Conservation (phyloP, 495 filamentous ascomycete genomes). For the Copromyces sp. region DNA sequence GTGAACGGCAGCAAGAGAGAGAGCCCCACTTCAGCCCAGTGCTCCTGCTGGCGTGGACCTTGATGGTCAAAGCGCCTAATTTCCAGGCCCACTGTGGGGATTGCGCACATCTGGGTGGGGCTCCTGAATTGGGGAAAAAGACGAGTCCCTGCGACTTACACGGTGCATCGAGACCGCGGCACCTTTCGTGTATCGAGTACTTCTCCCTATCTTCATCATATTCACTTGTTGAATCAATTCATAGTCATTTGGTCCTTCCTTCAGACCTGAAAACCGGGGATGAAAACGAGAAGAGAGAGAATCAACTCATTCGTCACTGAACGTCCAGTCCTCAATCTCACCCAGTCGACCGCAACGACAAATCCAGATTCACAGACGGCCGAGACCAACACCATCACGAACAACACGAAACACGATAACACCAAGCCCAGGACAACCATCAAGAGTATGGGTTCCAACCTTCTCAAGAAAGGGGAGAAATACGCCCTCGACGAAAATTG, state of each 20-base stretch:
- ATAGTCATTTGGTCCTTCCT: not conserved
- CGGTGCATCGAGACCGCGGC: not conserved
- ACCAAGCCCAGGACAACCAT: not conserved
- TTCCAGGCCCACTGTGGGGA: not conserved
- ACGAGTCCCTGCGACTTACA: not conserved
- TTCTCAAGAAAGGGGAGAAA: slow-evolving; percentile 9
- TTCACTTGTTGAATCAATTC: not conserved
- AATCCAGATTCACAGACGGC: not conserved
- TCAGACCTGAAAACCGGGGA: not conserved
- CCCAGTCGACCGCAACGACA: not conserved
- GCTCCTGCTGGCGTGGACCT: not conserved
- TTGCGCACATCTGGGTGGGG: not conserved
- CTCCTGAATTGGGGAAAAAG: not conserved
- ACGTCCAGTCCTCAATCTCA: not conserved
- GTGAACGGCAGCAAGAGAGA: not conserved
- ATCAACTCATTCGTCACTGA: not conserved
- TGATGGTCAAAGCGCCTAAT: slow-evolving; percentile 8
- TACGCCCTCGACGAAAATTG: slow-evolving; percentile 43
- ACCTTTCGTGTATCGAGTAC: not conserved
- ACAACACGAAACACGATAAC: not conserved
- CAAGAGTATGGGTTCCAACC: slow-evolving; percentile 5
- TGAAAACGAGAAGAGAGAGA: not conserved
- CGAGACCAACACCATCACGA: not conserved
- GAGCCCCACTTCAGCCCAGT: slow-evolving; percentile 1
- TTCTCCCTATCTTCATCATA: not conserved